Evolutionary conservation across 495 filamentous ascomycete species (phyloP), one percentile per base, ranked within the genome.

Genomic region (Xylaria acuta): DNA sequence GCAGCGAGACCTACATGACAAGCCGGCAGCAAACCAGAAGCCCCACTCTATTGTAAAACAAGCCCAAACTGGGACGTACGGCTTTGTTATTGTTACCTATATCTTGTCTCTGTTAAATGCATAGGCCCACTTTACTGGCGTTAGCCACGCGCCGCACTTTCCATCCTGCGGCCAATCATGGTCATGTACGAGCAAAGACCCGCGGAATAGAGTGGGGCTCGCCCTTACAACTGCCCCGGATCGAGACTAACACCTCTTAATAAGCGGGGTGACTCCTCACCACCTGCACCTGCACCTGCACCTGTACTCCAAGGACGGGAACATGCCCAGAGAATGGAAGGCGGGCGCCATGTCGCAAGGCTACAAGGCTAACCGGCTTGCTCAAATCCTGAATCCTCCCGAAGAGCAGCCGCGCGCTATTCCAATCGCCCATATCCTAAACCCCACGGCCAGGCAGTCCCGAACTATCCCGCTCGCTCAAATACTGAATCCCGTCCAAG

Each of bases 41-140:
- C 27, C 4, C 53, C 53, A 32, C 53, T 56, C 53, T 56, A 56
- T 56, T 56, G 53, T 56, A 56, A 56, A 56, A 56, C 53, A 56
- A 30, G 4, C 8, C 53, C 53, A 1, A 32, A 30, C 5, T 7
- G 4, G 25, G 53, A 56, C 53, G 16, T 53, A n/a, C n/a, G n/a
- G n/a, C n/a, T 14, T 9, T 53, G 49, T 53, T 53, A 53, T 5
- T 11, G 9, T 53, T n/a, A n/a, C n/a, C n/a, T 11, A 53, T 53
- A 53, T 5, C n/a, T n/a, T 11, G n/a, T 51, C 8, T 22, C 9
- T 6, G 43, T 16, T 47, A 20, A 20, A 7, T 47, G 43, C 43
- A 47, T n/a, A n/a, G n/a, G n/a, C n/a, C n/a, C n/a, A n/a, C n/a
- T n/a, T n/a, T n/a, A n/a, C n/a, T n/a, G n/a, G n/a, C n/a, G n/a